phyloP scores from a whole-genome alignment of 2,329 filamentous ascomycete species.

The Alternaria gaisen region DNA sequence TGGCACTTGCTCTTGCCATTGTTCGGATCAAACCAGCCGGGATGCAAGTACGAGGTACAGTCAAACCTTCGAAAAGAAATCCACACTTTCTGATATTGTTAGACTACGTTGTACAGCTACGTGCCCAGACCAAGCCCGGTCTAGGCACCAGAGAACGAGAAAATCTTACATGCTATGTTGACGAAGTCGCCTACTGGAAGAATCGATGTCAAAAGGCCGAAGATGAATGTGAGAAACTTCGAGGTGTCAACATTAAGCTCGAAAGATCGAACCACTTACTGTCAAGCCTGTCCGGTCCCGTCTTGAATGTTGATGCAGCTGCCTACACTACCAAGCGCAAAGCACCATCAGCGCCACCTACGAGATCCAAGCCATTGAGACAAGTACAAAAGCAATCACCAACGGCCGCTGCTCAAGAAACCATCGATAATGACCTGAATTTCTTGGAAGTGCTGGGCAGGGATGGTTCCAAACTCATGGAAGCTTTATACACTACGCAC shows the following conservation, averaged over 20 bases:
- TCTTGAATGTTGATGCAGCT: conserved; percentile 3
- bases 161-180: conserved; percentile 46
- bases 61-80: too few species aligned
- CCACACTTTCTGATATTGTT: conserved; percentile 8
- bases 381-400: conserved; percentile 12
- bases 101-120: conserved; percentile 49
- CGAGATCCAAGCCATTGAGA: conserved; percentile 29
- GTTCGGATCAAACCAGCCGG: conserved; percentile 51
- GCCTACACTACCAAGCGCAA: conserved; percentile 31
- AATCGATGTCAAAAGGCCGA: conserved; percentile 36
- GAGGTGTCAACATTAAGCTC: conserved; percentile 34
- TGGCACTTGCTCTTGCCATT: conserved; percentile 49
- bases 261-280: conserved; percentile 40
- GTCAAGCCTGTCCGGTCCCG: conserved; percentile 9
- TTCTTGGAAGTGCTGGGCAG: conserved; percentile 37
- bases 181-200: conserved; percentile 53
- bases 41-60: conserved; percentile 43
- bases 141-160: conserved; percentile 29
- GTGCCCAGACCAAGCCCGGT: conserved; percentile 44
- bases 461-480: conserved; percentile 25
- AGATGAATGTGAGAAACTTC: conserved; percentile 33
- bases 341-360: conserved; percentile 16
- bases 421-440: conserved; percentile 38
- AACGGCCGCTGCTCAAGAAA: conserved; percentile 25
- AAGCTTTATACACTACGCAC: conserved; percentile 43